These are phyloP conservation scores for Yarrowia sp. DNA, from an alignment of 805 yeast species.

Conservation along the genomic window DNA sequence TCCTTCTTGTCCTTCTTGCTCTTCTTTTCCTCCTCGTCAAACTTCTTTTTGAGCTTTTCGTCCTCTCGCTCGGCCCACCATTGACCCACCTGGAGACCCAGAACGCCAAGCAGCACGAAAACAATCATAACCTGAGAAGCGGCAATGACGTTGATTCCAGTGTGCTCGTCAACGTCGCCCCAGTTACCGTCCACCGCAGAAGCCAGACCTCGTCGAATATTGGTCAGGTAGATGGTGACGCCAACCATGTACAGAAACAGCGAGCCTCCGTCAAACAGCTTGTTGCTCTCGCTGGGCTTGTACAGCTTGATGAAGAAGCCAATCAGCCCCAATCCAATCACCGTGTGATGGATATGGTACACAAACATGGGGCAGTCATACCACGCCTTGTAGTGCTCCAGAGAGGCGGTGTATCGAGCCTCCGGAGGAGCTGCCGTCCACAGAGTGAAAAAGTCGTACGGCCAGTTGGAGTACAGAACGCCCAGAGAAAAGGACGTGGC, in stretches of 20 bases:
- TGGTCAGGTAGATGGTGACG: conserved; percentile 77
- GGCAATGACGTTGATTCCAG: conserved; percentile 88
- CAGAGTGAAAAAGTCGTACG: conserved; percentile 74
- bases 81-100: conserved; percentile 80
- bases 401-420: conserved; percentile 55
- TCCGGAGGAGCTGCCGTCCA: conserved; percentile 56
- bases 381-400: conserved; percentile 73
- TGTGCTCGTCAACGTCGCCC: conserved; percentile 88
- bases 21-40: conserved; percentile 30
- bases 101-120: conserved; percentile 68
- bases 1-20: conserved; percentile 27
- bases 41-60: conserved; percentile 26
- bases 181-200: conserved; percentile 70
- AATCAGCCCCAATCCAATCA: conserved; percentile 60
- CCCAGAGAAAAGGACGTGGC: conserved; percentile 79
- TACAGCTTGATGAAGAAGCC: conserved; percentile 76
- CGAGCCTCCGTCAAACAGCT: conserved; percentile 86
- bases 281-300: conserved; percentile 81
- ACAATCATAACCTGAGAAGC: conserved; percentile 80
- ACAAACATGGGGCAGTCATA: conserved; percentile 59
- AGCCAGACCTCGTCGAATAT: conserved; percentile 73
- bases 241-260: conserved; percentile 69
- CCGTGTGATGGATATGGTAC: conserved; percentile 59
- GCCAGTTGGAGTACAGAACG: conserved; percentile 68
- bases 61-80: conserved; percentile 75